A percentile compares a stretch with the other conserved stretches of the same genome.
These are phyloP conservation scores for Yarrowia sp. DNA, from an alignment of 805 yeast species.

Conservation along the genomic window DNA sequence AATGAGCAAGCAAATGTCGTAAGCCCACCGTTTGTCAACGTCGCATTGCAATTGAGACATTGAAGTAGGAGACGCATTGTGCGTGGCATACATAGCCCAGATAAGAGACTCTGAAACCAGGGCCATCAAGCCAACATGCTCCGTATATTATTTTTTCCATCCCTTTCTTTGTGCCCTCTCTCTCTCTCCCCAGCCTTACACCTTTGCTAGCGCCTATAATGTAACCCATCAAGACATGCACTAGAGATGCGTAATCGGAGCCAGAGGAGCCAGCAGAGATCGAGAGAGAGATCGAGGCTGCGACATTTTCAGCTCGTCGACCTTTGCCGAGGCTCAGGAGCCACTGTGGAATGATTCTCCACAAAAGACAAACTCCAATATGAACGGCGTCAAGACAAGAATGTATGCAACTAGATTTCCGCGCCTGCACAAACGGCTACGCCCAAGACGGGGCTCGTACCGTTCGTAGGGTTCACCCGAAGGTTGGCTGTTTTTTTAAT, in stretches of 20 bases:
- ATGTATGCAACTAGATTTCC: neutral
- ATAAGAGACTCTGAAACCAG: neutral
- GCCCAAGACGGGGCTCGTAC: neutral
- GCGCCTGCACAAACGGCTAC: neutral
- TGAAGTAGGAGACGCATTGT: neutral
- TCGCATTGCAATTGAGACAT: neutral
- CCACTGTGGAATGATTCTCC: no score
- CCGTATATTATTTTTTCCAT: neutral
- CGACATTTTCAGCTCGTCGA: no score
- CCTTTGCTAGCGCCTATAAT: neutral
- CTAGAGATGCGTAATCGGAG: slow-evolving; percentile 4
- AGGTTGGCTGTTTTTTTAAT: neutral
- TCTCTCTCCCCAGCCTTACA: neutral
- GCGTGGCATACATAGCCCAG: neutral
- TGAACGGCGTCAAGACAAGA: neutral
- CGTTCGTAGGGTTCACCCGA: neutral
- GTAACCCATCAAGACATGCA: slow-evolving; percentile 8
- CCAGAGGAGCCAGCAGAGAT: neutral
- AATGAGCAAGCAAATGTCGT: neutral
- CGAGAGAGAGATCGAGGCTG: neutral
- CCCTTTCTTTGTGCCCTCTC: neutral
- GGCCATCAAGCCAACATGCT: neutral
- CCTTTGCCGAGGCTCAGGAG: no score
- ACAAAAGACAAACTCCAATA: no score
- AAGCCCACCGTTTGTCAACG: no score